Conservation (phyloP, 2,329 filamentous ascomycete genomes). For the Trichoderma endophyticum region DNA sequence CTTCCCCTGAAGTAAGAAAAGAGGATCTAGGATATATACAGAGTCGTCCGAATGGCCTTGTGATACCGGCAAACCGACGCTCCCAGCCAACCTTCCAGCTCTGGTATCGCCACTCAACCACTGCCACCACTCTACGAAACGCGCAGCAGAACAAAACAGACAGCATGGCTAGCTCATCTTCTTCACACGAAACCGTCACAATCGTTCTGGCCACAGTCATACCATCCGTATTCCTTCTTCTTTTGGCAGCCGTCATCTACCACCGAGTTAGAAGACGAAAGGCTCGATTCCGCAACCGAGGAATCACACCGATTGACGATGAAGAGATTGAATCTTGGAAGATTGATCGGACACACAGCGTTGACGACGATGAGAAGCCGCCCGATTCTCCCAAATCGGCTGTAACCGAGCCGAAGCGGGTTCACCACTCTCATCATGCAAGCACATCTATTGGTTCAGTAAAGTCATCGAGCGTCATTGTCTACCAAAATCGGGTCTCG, state of each 20-base stretch:
- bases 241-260: constrained; percentile 34
- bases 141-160: not conserved
- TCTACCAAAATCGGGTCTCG: constrained; percentile 44
- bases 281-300: constrained; percentile 47
- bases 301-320: constrained; percentile 60
- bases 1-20: not conserved
- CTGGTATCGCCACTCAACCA: not conserved
- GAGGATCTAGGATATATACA: not conserved
- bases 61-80: constrained; percentile 4
- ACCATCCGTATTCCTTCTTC: constrained; percentile 40
- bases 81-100: not conserved
- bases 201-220: constrained; percentile 53
- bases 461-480: constrained; percentile 52
- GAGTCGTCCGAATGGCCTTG: constrained; percentile 12
- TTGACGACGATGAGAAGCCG: constrained; percentile 30
- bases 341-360: constrained; percentile 29
- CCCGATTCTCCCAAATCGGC: not conserved
- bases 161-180: constrained; percentile 11
- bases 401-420: constrained; percentile 17
- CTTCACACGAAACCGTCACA: constrained; percentile 36
- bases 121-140: not conserved
- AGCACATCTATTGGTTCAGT: constrained; percentile 34
- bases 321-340: constrained; percentile 66
- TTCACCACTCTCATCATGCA: constrained; percentile 28
- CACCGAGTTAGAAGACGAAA: constrained; percentile 41